Percentiles rank a stretch among this genome's conserved stretches.
These are phyloP conservation scores for Rhodotorula paludigena DNA, from an alignment of 768 basidiomycete genomes.

Conservation along the genomic window DNA sequence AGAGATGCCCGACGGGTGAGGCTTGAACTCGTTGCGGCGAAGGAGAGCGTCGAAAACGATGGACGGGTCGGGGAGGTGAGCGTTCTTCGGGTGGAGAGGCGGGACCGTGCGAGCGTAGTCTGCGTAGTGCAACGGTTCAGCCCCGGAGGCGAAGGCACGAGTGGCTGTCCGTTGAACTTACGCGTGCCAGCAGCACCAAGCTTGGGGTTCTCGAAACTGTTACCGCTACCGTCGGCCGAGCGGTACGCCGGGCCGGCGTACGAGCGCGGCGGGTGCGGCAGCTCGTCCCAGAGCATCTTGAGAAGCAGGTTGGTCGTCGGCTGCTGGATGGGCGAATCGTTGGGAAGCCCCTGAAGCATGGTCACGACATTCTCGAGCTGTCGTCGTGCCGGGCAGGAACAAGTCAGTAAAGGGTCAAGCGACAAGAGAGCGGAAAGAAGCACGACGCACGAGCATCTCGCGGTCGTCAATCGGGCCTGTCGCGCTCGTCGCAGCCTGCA, in stretches of 20 bases:
- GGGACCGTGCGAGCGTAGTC: conserved; percentile 32
- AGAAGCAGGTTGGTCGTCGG: conserved; percentile 7
- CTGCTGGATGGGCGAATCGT: conserved; percentile 12
- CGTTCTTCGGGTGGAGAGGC: conserved; percentile 30
- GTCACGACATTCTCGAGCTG: conserved; percentile 15
- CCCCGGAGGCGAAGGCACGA: too few species aligned
- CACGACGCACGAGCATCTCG: conserved; percentile 27
- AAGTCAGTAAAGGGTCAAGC: too few species aligned
- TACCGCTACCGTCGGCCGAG: conserved; percentile 68
- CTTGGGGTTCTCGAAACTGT: conserved; percentile 65
- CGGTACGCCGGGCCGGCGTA: conserved; percentile 51
- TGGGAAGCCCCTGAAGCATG: conserved; percentile 20
- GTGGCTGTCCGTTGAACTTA: too few species aligned
- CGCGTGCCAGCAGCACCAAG: conserved; percentile 70
- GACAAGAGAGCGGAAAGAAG: too few species aligned
- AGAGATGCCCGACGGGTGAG: conserved; percentile 64
- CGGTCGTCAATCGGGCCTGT: conserved; percentile 26
- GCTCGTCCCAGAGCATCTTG: conserved; percentile 53
- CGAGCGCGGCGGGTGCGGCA: conserved; percentile 50
- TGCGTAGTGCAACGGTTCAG: too few species aligned
- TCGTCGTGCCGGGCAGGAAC: too few species aligned
- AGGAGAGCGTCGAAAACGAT: conserved; percentile 70
- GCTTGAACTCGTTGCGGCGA: conserved; percentile 57
- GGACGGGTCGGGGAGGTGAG: conserved; percentile 54
- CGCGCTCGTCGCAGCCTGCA: neutral